Evolutionary conservation across 2,329 filamentous ascomycete species (phyloP).

Genomic region (Trichoderma oligosporum): DNA sequence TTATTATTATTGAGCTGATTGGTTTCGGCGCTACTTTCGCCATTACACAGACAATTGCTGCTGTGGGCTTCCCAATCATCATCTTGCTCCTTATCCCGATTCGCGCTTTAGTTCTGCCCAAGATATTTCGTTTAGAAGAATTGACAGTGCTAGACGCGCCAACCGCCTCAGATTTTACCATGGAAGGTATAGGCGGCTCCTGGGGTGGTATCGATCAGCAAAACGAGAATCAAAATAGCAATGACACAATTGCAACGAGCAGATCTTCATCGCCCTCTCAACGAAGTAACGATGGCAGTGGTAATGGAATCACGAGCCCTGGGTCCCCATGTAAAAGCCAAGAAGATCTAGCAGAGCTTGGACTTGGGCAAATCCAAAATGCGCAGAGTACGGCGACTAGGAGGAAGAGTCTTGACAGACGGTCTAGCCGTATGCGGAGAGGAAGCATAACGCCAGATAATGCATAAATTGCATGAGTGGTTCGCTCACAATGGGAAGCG

Average conservation of each 20-base stretch:
- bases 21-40: conserved; percentile 77
- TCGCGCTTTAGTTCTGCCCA: conserved; percentile 60
- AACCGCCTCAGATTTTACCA: conserved; percentile 70
- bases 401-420: conserved; percentile 28
- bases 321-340: conserved; percentile 32
- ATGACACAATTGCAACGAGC: conserved; percentile 21
- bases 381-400: conserved; percentile 31
- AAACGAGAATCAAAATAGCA: conserved; percentile 20
- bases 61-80: conserved; percentile 74
- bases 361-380: conserved; percentile 32
- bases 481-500: not conserved
- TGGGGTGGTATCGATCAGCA: conserved; percentile 43
- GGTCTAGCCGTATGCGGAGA: conserved; percentile 14
- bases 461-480: not conserved
- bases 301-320: conserved; percentile 29
- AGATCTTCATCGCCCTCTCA: conserved; percentile 14
- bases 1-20: conserved; percentile 63
- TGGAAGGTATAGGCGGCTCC: conserved; percentile 68
- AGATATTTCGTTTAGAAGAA: conserved; percentile 57
- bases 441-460: not conserved
- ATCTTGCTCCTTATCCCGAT: conserved; percentile 67
- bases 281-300: conserved; percentile 7
- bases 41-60: conserved; percentile 77
- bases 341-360: conserved; percentile 36
- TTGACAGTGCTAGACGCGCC: conserved; percentile 64